Base-by-base conservation (phyloP, 345 rosid species). In the Alliaria petiolata region DNA sequence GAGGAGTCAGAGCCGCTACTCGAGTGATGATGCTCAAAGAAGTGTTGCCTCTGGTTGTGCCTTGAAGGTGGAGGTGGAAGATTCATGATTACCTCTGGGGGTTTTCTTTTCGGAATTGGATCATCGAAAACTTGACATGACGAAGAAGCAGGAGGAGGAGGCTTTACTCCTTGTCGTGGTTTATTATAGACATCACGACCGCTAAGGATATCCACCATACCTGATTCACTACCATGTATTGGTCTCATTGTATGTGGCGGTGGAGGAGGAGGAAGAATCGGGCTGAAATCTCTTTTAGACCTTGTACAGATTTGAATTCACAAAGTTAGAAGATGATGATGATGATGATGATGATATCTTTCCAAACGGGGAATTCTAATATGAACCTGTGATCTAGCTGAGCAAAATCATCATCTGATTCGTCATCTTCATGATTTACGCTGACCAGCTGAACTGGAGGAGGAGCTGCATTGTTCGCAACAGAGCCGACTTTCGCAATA, bases 321-420 rank as follows among this genome's bases (percentile, higher is more conserved):
- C 25, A 42, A 53, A 51, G 26, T 62, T 52, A 26, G 26, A 59
- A 30, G 17, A 36, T n/a, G n/a, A n/a, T n/a, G n/a, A n/a, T n/a
- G n/a, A n/a, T n/a, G n/a, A n/a, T n/a, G n/a, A n/a, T n/a, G n/a
- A n/a, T n/a, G n/a, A n/a, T n/a, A n/a, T n/a, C n/a, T n/a, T n/a
- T n/a, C n/a, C n/a, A n/a, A n/a, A n/a, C n/a, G n/a, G n/a, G n/a
- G n/a, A n/a, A n/a, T n/a, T n/a, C n/a, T n/a, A n/a, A n/a, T n/a
- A n/a, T n/a, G n/a, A n/a, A n/a, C 99, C 99, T 86, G 83, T 83
- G 93, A 56, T 95, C 77, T 65, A 89, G 84, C 85, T 85, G 93
- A 60, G 82, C 54, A 81, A 86, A 83, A 44, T 87, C 97, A 78
- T 91, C 96, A 64, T 91, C 98, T 2, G 84, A 85, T 46, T 87